Percentiles rank a stretch among this genome's conserved stretches.
phyloP scores from a whole-genome alignment of 2,329 filamentous ascomycete genomes.

The Pseudocercospora pini-densiflorae region DNA sequence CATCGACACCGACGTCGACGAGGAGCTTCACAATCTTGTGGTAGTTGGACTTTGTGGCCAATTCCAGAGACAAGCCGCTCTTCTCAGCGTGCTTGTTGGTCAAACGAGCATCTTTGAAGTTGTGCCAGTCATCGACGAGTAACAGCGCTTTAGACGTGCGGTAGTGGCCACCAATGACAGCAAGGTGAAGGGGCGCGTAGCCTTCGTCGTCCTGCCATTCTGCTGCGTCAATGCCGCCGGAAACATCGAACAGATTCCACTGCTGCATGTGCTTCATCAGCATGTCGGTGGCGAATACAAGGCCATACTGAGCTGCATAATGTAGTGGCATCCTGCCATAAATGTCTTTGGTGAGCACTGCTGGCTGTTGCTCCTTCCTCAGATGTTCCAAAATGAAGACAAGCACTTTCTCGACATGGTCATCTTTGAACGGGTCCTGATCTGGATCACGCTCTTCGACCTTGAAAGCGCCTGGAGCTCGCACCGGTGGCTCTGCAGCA shows the following conservation, averaged over 20 bases:
- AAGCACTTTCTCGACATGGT: constrained; percentile 75
- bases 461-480: constrained; percentile 65
- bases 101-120: constrained; percentile 51
- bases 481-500: constrained; percentile 71
- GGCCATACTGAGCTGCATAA: constrained; percentile 93
- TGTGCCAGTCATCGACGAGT: constrained; percentile 58
- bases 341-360: constrained; percentile 71
- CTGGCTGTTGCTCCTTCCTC: constrained; percentile 66
- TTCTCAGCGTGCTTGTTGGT: constrained; percentile 73
- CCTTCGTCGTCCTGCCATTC: constrained; percentile 94
- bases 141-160: constrained; percentile 82
- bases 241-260: constrained; percentile 85
- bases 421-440: constrained; percentile 67
- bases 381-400: constrained; percentile 69
- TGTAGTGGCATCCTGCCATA: constrained; percentile 87
- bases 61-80: constrained; percentile 82
- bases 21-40: constrained; percentile 82
- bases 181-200: constrained; percentile 86
- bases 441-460: constrained; percentile 65
- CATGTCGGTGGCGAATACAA: constrained; percentile 85
- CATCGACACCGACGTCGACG: constrained; percentile 85
- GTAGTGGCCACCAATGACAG: constrained; percentile 88
- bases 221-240: constrained; percentile 81
- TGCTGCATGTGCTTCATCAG: constrained; percentile 87
- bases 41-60: constrained; percentile 89